A percentile compares a stretch with the other conserved stretches of the same genome.
These are phyloP conservation scores for Calophaca sinica DNA, from an alignment of 306 rosid genomes.

Conservation along the genomic window DNA sequence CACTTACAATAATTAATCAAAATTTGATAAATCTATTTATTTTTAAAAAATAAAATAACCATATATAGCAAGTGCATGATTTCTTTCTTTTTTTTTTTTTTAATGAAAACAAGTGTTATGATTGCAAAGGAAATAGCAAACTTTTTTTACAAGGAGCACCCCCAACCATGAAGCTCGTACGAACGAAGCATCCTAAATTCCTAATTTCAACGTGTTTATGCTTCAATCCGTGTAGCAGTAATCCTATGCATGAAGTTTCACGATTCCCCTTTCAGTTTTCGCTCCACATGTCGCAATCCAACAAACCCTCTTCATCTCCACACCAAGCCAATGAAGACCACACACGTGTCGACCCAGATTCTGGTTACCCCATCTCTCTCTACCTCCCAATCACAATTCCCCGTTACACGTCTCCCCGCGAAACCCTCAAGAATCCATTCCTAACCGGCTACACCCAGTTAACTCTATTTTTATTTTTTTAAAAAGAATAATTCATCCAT, in stretches of 20 bases:
- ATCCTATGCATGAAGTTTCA: neutral
- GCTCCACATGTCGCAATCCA: neutral
- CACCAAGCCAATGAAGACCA: neutral
- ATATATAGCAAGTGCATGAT: too few relatives aligned
- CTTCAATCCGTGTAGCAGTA: too few relatives aligned
- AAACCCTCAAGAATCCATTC: neutral
- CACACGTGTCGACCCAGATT: neutral
- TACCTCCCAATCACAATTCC: neutral
- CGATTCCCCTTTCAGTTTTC: neutral
- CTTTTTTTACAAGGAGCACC: too few relatives aligned
- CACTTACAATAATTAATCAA: too few relatives aligned
- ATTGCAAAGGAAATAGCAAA: too few relatives aligned
- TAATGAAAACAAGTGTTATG: too few relatives aligned
- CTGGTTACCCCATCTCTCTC: neutral
- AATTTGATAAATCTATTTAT: too few relatives aligned
- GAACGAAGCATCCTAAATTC: too few relatives aligned
- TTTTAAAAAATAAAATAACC: too few relatives aligned
- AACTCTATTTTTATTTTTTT: neutral
- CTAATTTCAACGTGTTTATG: too few relatives aligned
- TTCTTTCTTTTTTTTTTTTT: too few relatives aligned
- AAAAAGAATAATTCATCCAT: neutral
- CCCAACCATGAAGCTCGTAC: too few relatives aligned
- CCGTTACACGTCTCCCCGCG: constrained; percentile 1
- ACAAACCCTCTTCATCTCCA: neutral
- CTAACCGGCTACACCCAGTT: constrained; percentile 31